These are phyloP conservation scores for Posidonia australis DNA, from an alignment of 106 monocot genomes.

Conservation along the genomic window DNA sequence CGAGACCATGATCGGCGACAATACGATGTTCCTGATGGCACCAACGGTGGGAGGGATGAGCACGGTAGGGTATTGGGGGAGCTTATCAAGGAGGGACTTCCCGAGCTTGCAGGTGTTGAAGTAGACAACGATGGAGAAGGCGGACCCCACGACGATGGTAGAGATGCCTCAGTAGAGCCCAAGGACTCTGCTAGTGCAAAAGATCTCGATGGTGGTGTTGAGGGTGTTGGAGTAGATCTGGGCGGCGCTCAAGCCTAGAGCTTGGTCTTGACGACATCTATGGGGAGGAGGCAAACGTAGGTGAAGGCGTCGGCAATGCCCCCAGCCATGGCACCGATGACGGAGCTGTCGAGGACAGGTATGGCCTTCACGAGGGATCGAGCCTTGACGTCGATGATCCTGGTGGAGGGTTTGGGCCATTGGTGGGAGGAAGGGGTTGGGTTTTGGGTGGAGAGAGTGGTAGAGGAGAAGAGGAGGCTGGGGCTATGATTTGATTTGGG, in stretches of 20 bases:
- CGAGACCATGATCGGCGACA: conserved; percentile 92
- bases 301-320: too few species aligned
- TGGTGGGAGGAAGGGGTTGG: neutral
- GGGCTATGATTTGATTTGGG: too few species aligned
- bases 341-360: conserved; percentile 44
- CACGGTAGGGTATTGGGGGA: too few species aligned
- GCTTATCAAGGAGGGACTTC: too few species aligned
- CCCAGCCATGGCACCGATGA: too few species aligned
- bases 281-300: too few species aligned
- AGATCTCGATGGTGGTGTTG: conserved; percentile 52
- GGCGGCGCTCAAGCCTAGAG: conserved; percentile 64
- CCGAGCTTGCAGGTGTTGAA: conserved; percentile 90
- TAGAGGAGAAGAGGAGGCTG: too few species aligned
- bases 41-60: conserved; percentile 54
- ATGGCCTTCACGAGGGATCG: conserved; percentile 16
- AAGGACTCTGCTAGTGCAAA: conserved; percentile 51
- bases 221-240: conserved; percentile 40
- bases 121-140: conserved; percentile 79
- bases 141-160: conserved; percentile 69
- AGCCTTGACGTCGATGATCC: neutral
- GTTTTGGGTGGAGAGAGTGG: too few species aligned
- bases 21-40: conserved; percentile 78
- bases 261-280: conserved; percentile 89
- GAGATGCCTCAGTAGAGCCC: conserved; percentile 96
- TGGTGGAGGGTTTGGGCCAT: too few species aligned